Percentiles rank a stretch among this genome's conserved stretches.
These are phyloP conservation scores for Globisporangium perplexum DNA, from an alignment of 352 stramenopile species.

Conservation along the genomic window DNA sequence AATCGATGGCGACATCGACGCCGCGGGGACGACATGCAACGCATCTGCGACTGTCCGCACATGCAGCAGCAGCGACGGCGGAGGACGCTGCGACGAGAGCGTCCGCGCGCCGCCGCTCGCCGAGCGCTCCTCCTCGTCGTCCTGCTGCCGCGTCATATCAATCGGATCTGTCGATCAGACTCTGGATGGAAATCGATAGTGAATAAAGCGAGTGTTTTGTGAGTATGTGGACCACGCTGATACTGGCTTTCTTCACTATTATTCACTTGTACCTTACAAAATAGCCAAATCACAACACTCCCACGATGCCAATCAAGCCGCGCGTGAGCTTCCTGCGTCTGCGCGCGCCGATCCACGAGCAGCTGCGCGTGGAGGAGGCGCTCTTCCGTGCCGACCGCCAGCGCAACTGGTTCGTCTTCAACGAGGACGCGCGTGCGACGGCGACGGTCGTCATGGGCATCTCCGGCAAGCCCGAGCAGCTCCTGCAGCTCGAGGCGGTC, in stretches of 20 bases:
- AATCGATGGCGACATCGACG: not conserved
- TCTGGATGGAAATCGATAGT: too few species aligned
- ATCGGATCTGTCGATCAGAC: not conserved
- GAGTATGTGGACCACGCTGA: too few species aligned
- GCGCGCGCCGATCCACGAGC: slow-evolving; percentile 62
- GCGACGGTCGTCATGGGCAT: slow-evolving; percentile 94
- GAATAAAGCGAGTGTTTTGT: not conserved
- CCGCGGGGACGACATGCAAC: too few species aligned
- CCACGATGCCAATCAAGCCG: slow-evolving; percentile 24
- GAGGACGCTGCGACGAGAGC: not conserved
- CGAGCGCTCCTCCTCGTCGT: not conserved
- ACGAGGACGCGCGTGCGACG: slow-evolving; percentile 45
- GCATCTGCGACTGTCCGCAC: not conserved
- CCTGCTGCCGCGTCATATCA: slow-evolving; percentile 13
- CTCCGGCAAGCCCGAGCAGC: slow-evolving; percentile 89
- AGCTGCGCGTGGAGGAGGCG: slow-evolving; percentile 91
- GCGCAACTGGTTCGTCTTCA: slow-evolving; percentile 83
- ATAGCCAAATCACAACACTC: slow-evolving; percentile 4
- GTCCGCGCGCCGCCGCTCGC: too few species aligned
- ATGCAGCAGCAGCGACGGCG: not conserved
- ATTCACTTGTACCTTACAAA: too few species aligned
- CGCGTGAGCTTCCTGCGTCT: slow-evolving; percentile 68
- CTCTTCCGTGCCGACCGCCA: slow-evolving; percentile 86
- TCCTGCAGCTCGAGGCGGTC: slow-evolving; percentile 84
- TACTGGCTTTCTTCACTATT: too few species aligned